A percentile compares a stretch with the other conserved stretches of the same genome.
Evolutionary conservation across 2,329 filamentous ascomycete species (phyloP).

Genomic region (Thielaviopsis populi): DNA sequence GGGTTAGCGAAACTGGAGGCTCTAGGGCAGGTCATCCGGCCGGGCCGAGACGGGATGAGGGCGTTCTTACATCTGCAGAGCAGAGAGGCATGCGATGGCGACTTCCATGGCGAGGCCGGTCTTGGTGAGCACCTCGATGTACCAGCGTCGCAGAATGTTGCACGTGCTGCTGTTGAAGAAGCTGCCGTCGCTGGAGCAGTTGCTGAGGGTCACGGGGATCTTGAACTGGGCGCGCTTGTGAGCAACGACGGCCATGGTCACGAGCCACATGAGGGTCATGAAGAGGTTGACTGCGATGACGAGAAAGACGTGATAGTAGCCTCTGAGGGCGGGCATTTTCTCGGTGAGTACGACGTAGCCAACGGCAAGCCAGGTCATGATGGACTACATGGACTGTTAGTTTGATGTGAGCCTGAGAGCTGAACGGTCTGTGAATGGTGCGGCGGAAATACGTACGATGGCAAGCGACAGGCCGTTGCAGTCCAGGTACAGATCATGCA

Average conservation of each 20-base stretch:
- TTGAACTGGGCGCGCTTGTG: conserved; percentile 27
- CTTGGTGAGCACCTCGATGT: conserved; percentile 24
- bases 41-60: neutral
- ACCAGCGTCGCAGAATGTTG: conserved; percentile 21
- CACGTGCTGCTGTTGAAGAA: conserved; percentile 28
- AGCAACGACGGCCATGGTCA: conserved; percentile 28
- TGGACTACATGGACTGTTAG: conserved; percentile 22
- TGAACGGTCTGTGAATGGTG: neutral
- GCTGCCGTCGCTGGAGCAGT: conserved; percentile 27
- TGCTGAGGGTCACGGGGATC: conserved; percentile 22
- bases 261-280: conserved; percentile 34
- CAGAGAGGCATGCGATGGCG: conserved; percentile 30
- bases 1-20: neutral
- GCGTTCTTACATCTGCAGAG: conserved; percentile 30
- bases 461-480: conserved; percentile 29
- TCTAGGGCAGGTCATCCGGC: neutral
- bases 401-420: neutral
- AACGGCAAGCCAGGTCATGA: conserved; percentile 33
- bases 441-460: conserved; percentile 24
- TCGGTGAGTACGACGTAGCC: conserved; percentile 30
- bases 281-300: conserved; percentile 30
- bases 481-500: conserved; percentile 28
- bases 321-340: conserved; percentile 24
- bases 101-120: conserved; percentile 26
- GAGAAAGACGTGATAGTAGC: conserved; percentile 31